phyloP scores from a whole-genome alignment of 179 eudicot species.

The Beta corolliflora region DNA sequence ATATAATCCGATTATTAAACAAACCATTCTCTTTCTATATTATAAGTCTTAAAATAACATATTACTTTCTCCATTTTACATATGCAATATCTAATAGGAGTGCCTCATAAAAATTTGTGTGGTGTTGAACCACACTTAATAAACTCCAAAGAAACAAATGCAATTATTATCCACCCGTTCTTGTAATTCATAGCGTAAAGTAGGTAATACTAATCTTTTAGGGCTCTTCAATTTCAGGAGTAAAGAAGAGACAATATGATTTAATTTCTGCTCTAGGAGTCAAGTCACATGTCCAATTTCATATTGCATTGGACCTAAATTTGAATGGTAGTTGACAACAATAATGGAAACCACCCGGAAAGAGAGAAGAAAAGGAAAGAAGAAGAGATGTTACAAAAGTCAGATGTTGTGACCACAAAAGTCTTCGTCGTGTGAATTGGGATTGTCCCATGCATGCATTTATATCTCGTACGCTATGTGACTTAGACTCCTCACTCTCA shows the following conservation, averaged over 20 bases:
- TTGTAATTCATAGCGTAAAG: no score
- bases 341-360: slow-evolving; percentile 21
- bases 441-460: slow-evolving; percentile 18
- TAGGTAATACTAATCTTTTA: no score
- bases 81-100: no score
- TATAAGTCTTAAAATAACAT: no score
- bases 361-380: slow-evolving; percentile 7
- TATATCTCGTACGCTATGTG: neutral
- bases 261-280: neutral
- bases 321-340: slow-evolving; percentile 33
- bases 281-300: slow-evolving; percentile 11
- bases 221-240: no score
- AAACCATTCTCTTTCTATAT: no score
- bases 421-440: slow-evolving; percentile 20
- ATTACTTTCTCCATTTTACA: no score
- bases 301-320: neutral
- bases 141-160: no score
- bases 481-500: neutral
- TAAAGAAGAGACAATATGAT: neutral
- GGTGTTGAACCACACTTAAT: no score
- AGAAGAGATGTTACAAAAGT: slow-evolving; percentile 2
- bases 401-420: slow-evolving; percentile 7
- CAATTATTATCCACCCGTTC: no score
- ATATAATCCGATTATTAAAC: no score
- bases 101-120: no score